Percentiles rank a stretch among this genome's conserved stretches.
These are phyloP conservation scores for Perkinsela sp. DNA, from an alignment of 208 protist species.

Conservation along the genomic window DNA sequence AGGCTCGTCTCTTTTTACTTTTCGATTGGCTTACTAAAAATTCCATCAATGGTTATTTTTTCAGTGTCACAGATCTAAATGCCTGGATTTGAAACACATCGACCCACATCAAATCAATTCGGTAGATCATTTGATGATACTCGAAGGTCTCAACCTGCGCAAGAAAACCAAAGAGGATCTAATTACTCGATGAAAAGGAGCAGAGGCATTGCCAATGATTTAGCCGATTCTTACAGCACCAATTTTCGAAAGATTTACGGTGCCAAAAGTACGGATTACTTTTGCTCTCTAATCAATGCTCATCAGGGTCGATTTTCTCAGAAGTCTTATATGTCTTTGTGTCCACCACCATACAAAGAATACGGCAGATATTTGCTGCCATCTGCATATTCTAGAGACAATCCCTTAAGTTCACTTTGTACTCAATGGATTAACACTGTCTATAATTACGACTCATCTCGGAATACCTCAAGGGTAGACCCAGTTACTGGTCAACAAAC, in stretches of 20 bases:
- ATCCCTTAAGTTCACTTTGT: neutral
- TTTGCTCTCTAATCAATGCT: neutral
- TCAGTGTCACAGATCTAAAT: too few species aligned
- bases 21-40: too few species aligned
- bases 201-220: neutral
- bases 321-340: neutral
- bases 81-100: too few species aligned
- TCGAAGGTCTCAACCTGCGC: too few species aligned
- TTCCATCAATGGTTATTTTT: too few species aligned
- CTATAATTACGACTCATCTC: neutral
- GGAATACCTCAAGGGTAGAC: neutral
- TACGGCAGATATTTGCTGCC: neutral
- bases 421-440: constrained; percentile 1
- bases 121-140: too few species aligned
- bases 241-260: neutral
- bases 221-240: neutral
- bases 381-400: neutral
- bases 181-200: too few species aligned
- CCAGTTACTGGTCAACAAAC: neutral
- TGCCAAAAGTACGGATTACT: neutral
- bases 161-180: too few species aligned
- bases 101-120: too few species aligned
- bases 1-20: too few species aligned
- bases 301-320: neutral
- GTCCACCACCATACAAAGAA: neutral